Conservation (phyloP, 148 eudicot species). For the Silene latifolia region DNA sequence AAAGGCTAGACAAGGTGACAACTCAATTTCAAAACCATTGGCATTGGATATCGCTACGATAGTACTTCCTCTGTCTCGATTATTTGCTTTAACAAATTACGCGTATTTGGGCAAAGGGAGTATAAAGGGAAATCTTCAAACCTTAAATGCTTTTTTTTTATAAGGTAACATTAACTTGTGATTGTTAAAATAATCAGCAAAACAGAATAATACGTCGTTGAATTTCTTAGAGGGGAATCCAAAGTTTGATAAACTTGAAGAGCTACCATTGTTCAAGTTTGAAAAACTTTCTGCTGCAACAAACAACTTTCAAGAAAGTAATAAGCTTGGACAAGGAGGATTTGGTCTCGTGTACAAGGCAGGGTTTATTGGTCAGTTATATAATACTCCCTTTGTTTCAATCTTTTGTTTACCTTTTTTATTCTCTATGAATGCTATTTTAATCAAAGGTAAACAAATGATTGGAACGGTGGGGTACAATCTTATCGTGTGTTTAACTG, state of each 20-base stretch:
- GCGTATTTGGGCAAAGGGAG: no score
- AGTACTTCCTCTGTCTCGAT: no score
- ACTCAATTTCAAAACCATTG: no score
- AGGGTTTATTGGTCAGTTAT: no score
- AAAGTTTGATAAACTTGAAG: conserved; percentile 6
- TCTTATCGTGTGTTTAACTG: neutral
- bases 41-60: no score
- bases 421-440: no score
- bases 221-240: neutral
- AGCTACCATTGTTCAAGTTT: conserved; percentile 29
- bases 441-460: no score
- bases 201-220: neutral
- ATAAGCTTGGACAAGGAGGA: conserved; percentile 45
- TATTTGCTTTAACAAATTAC: no score
- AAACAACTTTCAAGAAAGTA: conserved; percentile 23
- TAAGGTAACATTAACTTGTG: neutral
- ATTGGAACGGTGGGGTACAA: no score
- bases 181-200: neutral
- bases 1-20: neutral
- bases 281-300: conserved; percentile 25
- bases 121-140: neutral
- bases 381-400: no score
- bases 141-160: neutral
- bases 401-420: no score
- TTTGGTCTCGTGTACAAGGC: conserved; percentile 48